Base-by-base conservation (phyloP, 495 filamentous ascomycete genomes). In the Hypoxylon fragiforme region DNA sequence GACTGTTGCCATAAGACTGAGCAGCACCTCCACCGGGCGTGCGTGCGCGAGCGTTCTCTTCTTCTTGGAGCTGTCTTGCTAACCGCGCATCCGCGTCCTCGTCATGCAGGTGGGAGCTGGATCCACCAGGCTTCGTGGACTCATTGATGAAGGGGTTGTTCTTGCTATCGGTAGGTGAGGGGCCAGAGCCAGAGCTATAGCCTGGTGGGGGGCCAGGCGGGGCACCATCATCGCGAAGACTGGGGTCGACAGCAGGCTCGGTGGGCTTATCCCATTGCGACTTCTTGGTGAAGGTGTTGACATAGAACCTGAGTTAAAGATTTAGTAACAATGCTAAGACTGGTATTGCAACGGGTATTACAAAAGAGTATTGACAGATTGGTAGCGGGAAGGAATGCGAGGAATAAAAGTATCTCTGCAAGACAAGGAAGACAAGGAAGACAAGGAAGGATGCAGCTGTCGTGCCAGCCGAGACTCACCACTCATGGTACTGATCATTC, bases 201-300 rank as follows among this genome's bases (percentile, higher is more conserved):
- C 80, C 76, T 2, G 89, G 89, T 3, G 88, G 89, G 0, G 82
- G 74, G 16, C 74, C 82, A 9, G 75, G 57, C 3, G 81, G 75
- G 26, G 74, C 65, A 31, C 63, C 68, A 50, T 70, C 65, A 24
- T 52, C 63, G 36, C 5, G 46, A 32, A 42, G 41, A 41, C 63
- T 57, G 21, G 75, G 68, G 16, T 76, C 77, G n/a, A 77, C 74
- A 48, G 82, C 76, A 13, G 86, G 81, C 42, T 76, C 72, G 31
- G 82, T 85, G 19, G 91, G 91, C 38, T 74, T 81, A 2, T 94
- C 88, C 90, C 91, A 96, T 80, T 90, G 87, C 3, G 91, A 95
- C 60, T 84, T 80, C 60, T 90, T 91, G 57, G 90, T 95, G 67
- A 84, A 83, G 50, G 85, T 84, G 71, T 96, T 90, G 37, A 95